Evolutionary conservation across 2,329 filamentous ascomycete species (phyloP).

Genomic region (Diaporthe capsici): DNA sequence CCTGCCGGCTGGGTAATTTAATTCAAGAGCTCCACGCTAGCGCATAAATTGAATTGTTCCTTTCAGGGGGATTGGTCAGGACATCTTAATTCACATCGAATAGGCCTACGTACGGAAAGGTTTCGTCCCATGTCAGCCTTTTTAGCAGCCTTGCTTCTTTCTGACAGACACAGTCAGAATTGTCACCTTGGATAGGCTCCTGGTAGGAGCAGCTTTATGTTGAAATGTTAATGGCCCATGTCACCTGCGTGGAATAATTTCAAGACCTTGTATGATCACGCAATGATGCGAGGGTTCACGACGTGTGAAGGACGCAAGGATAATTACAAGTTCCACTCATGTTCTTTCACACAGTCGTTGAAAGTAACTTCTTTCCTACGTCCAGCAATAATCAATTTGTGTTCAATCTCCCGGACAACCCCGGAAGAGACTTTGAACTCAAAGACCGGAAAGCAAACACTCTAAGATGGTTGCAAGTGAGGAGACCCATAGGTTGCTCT

Average conservation of each 20-base stretch:
- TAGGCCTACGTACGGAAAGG: neutral
- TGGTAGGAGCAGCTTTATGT: neutral
- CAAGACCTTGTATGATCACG: neutral
- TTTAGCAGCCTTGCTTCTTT: neutral
- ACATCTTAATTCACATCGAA: neutral
- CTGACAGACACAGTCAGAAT: neutral
- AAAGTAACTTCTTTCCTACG: too few relatives aligned
- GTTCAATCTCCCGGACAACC: too few relatives aligned
- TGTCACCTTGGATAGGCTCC: neutral
- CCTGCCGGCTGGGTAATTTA: neutral
- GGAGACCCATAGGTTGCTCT: too few relatives aligned
- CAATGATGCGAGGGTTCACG: neutral
- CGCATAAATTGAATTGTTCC: neutral
- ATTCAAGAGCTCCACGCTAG: neutral
- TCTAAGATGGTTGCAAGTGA: too few relatives aligned
- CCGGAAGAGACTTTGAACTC: too few relatives aligned
- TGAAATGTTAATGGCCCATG: neutral
- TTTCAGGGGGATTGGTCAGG: neutral
- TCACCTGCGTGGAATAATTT: neutral
- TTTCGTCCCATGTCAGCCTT: neutral
- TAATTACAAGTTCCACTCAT: neutral
- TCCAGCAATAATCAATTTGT: too few relatives aligned
- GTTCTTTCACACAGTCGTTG: too few relatives aligned
- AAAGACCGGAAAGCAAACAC: too few relatives aligned
- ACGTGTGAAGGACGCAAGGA: neutral